Percentiles rank a stretch among this genome's conserved stretches.
Conservation (phyloP, 23 red algal genomes). For the Pyropia haitanensis region DNA sequence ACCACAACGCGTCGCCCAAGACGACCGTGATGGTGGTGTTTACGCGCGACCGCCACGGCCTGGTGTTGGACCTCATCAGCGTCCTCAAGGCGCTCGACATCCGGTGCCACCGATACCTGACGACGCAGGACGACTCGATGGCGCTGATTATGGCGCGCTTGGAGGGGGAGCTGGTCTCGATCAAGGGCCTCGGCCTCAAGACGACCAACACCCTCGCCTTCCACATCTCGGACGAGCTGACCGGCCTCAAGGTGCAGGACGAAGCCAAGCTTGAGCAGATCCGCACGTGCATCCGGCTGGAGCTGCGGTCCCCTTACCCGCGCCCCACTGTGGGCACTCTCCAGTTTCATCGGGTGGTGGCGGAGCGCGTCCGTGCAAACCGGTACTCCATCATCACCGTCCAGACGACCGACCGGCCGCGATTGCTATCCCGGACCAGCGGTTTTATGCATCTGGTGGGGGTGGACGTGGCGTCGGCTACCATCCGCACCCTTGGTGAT, state of each 20-base stretch:
- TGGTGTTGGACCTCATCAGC: constrained; percentile 40
- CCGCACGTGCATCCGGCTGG: constrained; percentile 35
- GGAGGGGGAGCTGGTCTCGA: constrained; percentile 40
- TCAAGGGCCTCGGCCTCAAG: constrained; percentile 16
- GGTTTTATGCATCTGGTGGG: constrained; percentile 8
- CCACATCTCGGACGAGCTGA: constrained; percentile 34
- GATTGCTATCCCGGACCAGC: constrained; percentile 24
- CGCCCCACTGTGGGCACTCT: constrained; percentile 19
- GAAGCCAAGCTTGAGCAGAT: constrained; percentile 34
- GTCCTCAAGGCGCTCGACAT: constrained; percentile 49
- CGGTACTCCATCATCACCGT: constrained; percentile 43
- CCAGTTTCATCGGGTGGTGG: constrained; percentile 42
- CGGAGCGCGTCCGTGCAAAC: constrained; percentile 35
- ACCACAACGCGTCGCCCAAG: constrained; percentile 20
- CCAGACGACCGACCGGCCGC: constrained; percentile 50
- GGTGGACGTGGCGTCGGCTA: constrained; percentile 34
- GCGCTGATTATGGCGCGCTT: constrained; percentile 30
- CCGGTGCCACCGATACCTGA: constrained; percentile 24
- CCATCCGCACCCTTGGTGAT: constrained; percentile 23
- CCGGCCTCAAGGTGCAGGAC: constrained; percentile 46
- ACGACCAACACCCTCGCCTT: constrained; percentile 41
- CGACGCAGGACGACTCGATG: constrained; percentile 23
- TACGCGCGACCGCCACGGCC: constrained; percentile 34
- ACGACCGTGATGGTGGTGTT: constrained; percentile 50
- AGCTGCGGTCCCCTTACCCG: constrained; percentile 45